Base-by-base conservation (phyloP, 208 protist species). In the Trypanosoma scelopori region DNA sequence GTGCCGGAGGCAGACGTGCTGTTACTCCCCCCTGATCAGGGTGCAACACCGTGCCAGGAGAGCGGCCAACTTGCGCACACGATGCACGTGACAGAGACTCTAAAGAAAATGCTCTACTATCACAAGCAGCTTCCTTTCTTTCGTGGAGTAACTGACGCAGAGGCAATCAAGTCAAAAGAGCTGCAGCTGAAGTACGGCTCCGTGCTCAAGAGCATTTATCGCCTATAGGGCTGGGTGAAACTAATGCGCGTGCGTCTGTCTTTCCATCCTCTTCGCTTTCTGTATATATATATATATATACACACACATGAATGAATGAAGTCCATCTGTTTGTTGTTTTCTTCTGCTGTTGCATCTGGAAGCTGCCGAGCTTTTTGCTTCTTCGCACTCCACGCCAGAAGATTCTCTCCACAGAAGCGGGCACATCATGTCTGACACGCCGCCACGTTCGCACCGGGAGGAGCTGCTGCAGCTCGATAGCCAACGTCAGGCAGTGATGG, bases 121-220 rank as follows among this genome's bases (percentile, higher is more conserved):
- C 65, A 82, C 64, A 73, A 82, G 13, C 59, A 86, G 37, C 61
- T 87, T 0, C 70, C 80, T 0, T 65, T 75, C 55, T 69, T 60
- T 20, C 74, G 73, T 13, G 76, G 65, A 4, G 48, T 90, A 30
- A 71, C 61, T 23, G 68, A 82, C 48, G 71, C 72, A 32, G 78
- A 90, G 71, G 69, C 81, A 7, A 65, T 71, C 48, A 79, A 79
- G 49, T 70, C 68, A 13, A 68, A 74, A 23, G 76, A 81, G 43
- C 52, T 85, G 63, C 78, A 82, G 61, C 56, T 74, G 28, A 84
- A 85, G 45, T 90, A 85, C 45, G 78, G 81, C 28, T 81, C 76
- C 6, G 60, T 81, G 13, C 69, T 90, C 16, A 90, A 87, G 57
- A 84, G 76, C 30, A 65, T 90, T 0, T 90, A 87, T 57, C 78